Percentiles rank a stretch among this genome's conserved stretches.
These are phyloP conservation scores for Ceriops decandra DNA, from an alignment of 345 rosid species.

Conservation along the genomic window DNA sequence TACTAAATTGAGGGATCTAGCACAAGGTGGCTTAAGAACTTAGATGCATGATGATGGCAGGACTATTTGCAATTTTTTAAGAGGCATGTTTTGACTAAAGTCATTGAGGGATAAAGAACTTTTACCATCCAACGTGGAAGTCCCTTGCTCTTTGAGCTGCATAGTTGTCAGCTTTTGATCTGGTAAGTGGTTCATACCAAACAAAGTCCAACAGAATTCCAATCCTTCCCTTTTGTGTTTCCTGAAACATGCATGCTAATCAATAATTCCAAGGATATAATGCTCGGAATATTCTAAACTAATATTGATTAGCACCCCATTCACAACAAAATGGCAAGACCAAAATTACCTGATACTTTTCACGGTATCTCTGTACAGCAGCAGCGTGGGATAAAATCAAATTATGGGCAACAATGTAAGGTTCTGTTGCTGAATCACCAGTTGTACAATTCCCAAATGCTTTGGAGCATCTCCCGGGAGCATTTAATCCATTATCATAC, in stretches of 20 bases:
- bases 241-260: conserved; percentile 27
- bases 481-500: conserved; percentile 71
- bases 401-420: conserved; percentile 83
- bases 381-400: conserved; percentile 80
- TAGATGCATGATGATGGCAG: too few species aligned
- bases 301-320: neutral
- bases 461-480: conserved; percentile 87
- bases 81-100: too few species aligned
- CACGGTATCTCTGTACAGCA: conserved; percentile 74
- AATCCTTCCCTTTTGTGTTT: conserved; percentile 76
- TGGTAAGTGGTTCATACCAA: conserved; percentile 94
- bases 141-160: conserved; percentile 98
- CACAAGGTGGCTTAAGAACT: too few species aligned
- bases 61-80: too few species aligned
- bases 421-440: conserved; percentile 88
- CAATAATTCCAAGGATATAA: neutral
- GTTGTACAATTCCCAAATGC: conserved; percentile 74
- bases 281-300: too few species aligned
- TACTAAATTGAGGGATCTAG: too few species aligned
- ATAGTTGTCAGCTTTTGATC: conserved; percentile 71
- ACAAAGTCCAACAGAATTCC: conserved; percentile 89
- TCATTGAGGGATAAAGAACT: neutral
- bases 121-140: conserved; percentile 92
- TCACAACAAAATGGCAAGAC: neutral
- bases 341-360: conserved; percentile 53